Conservation (phyloP, 2,329 filamentous ascomycete species). For the Cadophora gregata region DNA sequence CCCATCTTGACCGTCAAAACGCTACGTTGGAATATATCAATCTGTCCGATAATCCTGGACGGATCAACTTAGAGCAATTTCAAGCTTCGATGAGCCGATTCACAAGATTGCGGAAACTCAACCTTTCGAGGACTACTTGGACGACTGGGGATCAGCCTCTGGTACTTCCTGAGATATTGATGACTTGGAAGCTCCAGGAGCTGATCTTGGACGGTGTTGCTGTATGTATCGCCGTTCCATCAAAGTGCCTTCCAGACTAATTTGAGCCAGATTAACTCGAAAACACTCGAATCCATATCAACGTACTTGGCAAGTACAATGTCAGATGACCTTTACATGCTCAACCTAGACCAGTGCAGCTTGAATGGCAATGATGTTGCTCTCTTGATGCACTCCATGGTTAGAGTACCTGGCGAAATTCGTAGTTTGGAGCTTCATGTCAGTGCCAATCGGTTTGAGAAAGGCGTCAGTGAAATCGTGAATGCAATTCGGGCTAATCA, state of each 20-base stretch:
- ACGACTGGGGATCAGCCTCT: slow-evolving; percentile 68
- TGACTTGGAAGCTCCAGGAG: slow-evolving; percentile 71
- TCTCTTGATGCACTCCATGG: slow-evolving; percentile 68
- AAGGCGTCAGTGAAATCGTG: slow-evolving; percentile 56
- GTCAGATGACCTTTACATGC: slow-evolving; percentile 63
- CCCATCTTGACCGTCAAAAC: slow-evolving; percentile 68
- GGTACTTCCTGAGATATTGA: slow-evolving; percentile 68
- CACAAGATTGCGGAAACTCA: slow-evolving; percentile 67
- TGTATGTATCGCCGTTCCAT: slow-evolving; percentile 40
- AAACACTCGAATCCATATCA: slow-evolving; percentile 68
- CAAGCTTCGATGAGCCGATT: slow-evolving; percentile 71
- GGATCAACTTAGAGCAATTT: slow-evolving; percentile 67
- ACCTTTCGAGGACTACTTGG: slow-evolving; percentile 68
- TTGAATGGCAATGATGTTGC: slow-evolving; percentile 69
- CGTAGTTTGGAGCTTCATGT: slow-evolving; percentile 70
- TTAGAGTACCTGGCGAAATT: slow-evolving; percentile 52
- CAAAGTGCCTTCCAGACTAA: not conserved
- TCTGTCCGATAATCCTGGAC: slow-evolving; percentile 69
- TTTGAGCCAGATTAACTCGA: slow-evolving; percentile 55
- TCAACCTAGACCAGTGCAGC: slow-evolving; percentile 71
- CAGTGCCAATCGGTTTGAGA: slow-evolving; percentile 59
- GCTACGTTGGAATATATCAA: slow-evolving; percentile 71
- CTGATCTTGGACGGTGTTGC: slow-evolving; percentile 67
- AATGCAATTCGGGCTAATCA: slow-evolving; percentile 56
- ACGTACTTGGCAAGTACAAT: slow-evolving; percentile 66